A percentile compares a stretch with the other conserved stretches of the same genome.
Conservation (phyloP, 768 basidiomycete species). For the Tylopilus balloui region DNA sequence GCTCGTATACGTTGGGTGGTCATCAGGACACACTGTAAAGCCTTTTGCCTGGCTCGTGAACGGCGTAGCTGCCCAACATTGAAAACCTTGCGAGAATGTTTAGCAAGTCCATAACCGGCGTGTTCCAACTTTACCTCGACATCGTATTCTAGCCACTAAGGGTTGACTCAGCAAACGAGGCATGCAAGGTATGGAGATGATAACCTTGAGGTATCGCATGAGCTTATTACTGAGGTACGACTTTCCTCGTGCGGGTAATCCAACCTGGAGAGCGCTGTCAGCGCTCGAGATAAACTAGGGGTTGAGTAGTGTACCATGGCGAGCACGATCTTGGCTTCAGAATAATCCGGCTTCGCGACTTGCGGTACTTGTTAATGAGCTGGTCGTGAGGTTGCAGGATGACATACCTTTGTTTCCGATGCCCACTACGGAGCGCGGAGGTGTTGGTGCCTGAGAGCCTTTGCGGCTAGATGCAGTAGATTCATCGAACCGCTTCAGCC, state of each 20-base stretch:
- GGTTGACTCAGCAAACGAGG: constrained; percentile 6
- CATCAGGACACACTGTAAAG: constrained; percentile 51
- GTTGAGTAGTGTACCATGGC: constrained; percentile 80
- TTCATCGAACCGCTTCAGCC: constrained; percentile 78
- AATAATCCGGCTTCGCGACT: constrained; percentile 98
- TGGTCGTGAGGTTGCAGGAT: not conserved
- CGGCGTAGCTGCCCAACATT: constrained; percentile 95
- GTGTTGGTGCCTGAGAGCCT: constrained; percentile 70
- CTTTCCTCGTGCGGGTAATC: constrained; percentile 96
- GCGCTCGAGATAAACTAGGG: not conserved
- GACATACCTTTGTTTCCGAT: constrained; percentile 79
- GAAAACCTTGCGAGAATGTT: constrained; percentile 63
- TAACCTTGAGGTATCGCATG: constrained; percentile 90
- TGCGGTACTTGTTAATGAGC: not conserved
- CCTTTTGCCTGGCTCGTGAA: constrained; percentile 75
- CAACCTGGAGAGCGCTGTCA: constrained; percentile 54
- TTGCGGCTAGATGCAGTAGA: constrained; percentile 65
- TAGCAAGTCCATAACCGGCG: not conserved
- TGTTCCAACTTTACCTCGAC: constrained; percentile 60
- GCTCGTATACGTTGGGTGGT: not conserved
- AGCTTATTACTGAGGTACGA: constrained; percentile 98
- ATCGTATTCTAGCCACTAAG: constrained; percentile 97
- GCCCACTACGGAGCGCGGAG: constrained; percentile 79
- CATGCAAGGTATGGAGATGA: constrained; percentile 7
- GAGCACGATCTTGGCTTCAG: constrained; percentile 96